A percentile compares a stretch with the other conserved stretches of the same genome.
These are phyloP conservation scores for Schoenoplectus tabernaemontani DNA, from an alignment of 202 grass and related monocot species.

Conservation along the genomic window DNA sequence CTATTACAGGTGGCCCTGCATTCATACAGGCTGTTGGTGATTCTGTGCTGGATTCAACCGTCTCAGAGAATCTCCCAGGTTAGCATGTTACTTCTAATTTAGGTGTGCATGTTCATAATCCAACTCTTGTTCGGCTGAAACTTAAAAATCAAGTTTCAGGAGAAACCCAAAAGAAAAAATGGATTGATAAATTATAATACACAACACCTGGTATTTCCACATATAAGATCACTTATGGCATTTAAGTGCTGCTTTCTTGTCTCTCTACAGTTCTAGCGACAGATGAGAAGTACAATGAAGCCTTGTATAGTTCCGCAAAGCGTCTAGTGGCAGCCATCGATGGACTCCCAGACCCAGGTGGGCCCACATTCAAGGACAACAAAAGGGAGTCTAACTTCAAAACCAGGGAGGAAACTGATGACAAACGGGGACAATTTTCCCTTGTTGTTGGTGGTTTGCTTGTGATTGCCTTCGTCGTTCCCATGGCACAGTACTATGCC, in stretches of 20 bases:
- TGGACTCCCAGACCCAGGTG: conserved; percentile 68
- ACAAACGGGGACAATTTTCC: conserved; percentile 89
- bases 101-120: not conserved
- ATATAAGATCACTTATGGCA: not conserved
- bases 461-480: conserved; percentile 94
- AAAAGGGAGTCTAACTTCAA: conserved; percentile 95
- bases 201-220: not conserved
- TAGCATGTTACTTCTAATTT: not conserved
- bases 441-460: conserved; percentile 91
- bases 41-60: conserved; percentile 56
- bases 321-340: conserved; percentile 81
- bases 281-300: conserved; percentile 97
- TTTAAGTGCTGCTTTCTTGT: not conserved
- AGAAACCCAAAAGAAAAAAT: not conserved
- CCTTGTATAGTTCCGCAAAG: conserved; percentile 49
- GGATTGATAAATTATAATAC: not conserved
- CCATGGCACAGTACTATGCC: conserved; percentile 99
- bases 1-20: conserved; percentile 84
- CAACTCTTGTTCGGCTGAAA: not conserved
- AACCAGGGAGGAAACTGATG: conserved; percentile 78
- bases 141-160: not conserved
- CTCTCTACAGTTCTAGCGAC: conserved; percentile 67
- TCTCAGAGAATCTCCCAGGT: conserved; percentile 94
- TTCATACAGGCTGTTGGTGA: conserved; percentile 84
- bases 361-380: conserved; percentile 76